Conservation (phyloP, 805 yeast genomes). For the Candida piceae region DNA sequence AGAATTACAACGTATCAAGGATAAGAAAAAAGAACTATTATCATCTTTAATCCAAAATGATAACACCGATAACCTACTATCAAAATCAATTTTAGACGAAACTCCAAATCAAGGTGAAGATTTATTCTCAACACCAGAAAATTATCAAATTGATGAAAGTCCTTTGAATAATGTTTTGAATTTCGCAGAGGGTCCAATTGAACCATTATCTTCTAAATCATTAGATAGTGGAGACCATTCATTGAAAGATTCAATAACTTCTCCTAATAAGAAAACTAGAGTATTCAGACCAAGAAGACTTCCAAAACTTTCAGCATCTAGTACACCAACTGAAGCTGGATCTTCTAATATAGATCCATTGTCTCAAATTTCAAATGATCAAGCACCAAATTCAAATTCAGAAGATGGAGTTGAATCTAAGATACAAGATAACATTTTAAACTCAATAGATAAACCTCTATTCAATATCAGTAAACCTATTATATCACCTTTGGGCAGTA, state of each 20-base stretch:
- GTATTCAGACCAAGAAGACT: conserved; percentile 44
- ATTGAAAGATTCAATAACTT: conserved; percentile 12
- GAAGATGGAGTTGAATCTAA: conserved; percentile 6
- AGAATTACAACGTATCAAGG: conserved; percentile 19
- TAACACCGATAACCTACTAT: conserved; percentile 12
- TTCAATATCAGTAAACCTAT: conserved; percentile 35
- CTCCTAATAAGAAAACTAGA: conserved; percentile 37
- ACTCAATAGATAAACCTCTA: conserved; percentile 50
- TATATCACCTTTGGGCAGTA: not conserved
- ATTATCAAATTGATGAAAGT: conserved; percentile 8
- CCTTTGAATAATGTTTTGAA: conserved; percentile 19
- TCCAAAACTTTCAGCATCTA: not conserved
- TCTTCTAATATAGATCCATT: conserved; percentile 12
- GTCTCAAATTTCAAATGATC: conserved; percentile 5
- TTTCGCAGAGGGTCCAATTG: conserved; percentile 5
- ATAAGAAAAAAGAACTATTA: conserved; percentile 33
- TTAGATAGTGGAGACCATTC: conserved; percentile 3
- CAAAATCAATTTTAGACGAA: conserved; percentile 11
- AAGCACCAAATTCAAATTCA: conserved; percentile 3
- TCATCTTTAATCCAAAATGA: conserved; percentile 39
- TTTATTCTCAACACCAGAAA: conserved; percentile 14
- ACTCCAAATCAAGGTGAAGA: conserved; percentile 15
- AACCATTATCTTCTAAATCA: conserved; percentile 4
- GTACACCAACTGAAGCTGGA: not conserved
- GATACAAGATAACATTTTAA: conserved; percentile 29